Percentiles rank a stretch among this genome's conserved stretches.
Conservation (phyloP, 352 stramenopile species). For the Thraustochytrium sp. region DNA sequence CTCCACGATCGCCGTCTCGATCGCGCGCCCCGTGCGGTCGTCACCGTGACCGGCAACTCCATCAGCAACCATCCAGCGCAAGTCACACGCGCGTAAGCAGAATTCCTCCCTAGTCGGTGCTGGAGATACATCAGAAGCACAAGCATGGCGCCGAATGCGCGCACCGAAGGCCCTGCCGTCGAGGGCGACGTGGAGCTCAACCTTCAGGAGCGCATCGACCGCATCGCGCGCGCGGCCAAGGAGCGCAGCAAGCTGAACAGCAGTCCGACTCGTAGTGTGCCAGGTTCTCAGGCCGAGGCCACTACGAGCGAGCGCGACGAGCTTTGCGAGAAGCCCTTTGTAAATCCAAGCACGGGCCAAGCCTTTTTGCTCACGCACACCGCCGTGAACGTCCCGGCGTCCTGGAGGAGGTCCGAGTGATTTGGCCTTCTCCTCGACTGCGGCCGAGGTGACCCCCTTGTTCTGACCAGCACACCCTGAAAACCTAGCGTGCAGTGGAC, state of each 20-base stretch:
- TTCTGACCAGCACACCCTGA: too few relatives aligned
- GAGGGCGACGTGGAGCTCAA: background rate
- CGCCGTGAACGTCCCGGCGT: background rate
- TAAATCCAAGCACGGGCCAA: background rate
- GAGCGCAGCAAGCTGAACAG: too few relatives aligned
- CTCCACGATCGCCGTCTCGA: too few relatives aligned
- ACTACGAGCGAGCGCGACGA: background rate
- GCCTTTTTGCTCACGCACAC: background rate
- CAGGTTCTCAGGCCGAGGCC: too few relatives aligned
- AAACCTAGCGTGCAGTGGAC: too few relatives aligned
- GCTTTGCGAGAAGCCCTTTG: background rate
- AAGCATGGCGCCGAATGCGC: conserved; percentile 14
- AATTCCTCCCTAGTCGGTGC: background rate
- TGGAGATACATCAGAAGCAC: too few relatives aligned
- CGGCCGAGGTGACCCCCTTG: background rate
- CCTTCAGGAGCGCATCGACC: background rate
- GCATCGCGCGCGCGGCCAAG: background rate
- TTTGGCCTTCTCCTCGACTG: background rate
- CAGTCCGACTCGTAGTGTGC: too few relatives aligned
- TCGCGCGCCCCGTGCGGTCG: too few relatives aligned
- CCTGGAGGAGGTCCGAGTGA: background rate
- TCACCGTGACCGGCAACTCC: too few relatives aligned
- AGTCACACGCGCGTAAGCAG: background rate
- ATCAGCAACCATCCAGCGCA: too few relatives aligned
- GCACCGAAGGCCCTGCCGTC: background rate